Base-by-base conservation (phyloP, 768 basidiomycete genomes). In the Rossbeevera mucosa region DNA sequence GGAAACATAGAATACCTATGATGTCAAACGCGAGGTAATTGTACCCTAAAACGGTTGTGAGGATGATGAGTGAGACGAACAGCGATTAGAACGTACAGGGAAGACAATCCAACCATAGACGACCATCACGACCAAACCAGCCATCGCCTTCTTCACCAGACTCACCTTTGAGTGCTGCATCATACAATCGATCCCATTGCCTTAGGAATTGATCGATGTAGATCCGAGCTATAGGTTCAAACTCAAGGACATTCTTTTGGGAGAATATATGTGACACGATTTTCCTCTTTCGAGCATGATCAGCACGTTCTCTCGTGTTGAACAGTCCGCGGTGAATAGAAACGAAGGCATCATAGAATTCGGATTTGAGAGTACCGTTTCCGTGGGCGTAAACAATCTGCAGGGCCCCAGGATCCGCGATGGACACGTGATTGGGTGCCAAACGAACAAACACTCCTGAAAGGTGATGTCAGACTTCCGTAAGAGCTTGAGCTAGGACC, bases 261-360 rank as follows among this genome's bases (percentile, higher is more conserved):
- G 85, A 85, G 70, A 90, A 90, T 60, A 91, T 85, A 63, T 89
- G 82, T 1, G 89, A 85, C 43, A 95, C 80, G 54, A 96, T 89
- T 72, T 95, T 95, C 72, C 91, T 84, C 71, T 94, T 95, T 40
- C 92, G 82, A 6, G 88, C 78, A 65, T 95, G 92, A 52, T 91
- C 88, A 6, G 70, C 64, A 28, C 90, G 81, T 62, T 87, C 80
- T 42, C 90, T 82, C 16, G 86, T 88, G 67, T 85, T 89, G 79
- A 91, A 90, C 25, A 91, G 71, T 1, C 86, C 86, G 26, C 84
- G 79, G 28, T 72, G 73, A 52, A 88, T 87, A 25, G 85, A 84
- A 22, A 91, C 86, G 59, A 92, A 91, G 13, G 81, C 82, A 52
- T 87, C 83, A 63, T 87, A 90, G 66, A 90, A 91, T n/a, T 79